Conservation (phyloP, 2,329 filamentous ascomycete genomes). For the Microthyrium microscopicum region DNA sequence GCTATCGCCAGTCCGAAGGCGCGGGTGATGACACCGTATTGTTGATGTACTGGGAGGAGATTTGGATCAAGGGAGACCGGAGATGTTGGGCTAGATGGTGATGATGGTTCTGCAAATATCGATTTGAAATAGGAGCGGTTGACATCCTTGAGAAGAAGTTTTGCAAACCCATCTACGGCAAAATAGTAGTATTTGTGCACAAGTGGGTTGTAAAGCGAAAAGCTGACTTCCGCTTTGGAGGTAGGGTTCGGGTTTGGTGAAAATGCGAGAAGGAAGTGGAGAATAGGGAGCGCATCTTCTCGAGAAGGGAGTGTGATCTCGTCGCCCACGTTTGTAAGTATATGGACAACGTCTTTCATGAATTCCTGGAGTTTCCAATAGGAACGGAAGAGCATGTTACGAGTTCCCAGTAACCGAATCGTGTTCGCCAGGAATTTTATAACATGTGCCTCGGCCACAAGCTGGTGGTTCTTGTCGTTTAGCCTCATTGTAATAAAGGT, state of each 20-base stretch:
- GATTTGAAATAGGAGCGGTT: slow-evolving; percentile 72
- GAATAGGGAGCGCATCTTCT: slow-evolving; percentile 71
- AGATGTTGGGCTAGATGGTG: not conserved
- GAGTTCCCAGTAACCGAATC: slow-evolving; percentile 75
- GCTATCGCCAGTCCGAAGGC: slow-evolving; percentile 78
- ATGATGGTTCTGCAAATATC: slow-evolving; percentile 55
- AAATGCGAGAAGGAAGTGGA: slow-evolving; percentile 84
- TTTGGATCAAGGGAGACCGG: not conserved
- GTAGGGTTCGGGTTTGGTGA: slow-evolving; percentile 61
- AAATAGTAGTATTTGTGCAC: slow-evolving; percentile 78
- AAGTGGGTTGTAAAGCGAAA: slow-evolving; percentile 63
- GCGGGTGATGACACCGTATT: slow-evolving; percentile 64
- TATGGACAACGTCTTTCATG: slow-evolving; percentile 85
- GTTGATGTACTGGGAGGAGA: slow-evolving; percentile 31
- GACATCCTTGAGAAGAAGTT: slow-evolving; percentile 78
- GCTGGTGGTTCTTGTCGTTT: slow-evolving; percentile 54
- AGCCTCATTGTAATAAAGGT: slow-evolving; percentile 44
- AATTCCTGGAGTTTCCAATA: slow-evolving; percentile 81
- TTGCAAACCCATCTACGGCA: slow-evolving; percentile 79
- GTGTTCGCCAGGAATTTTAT: slow-evolving; percentile 71
- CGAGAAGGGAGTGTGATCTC: slow-evolving; percentile 66
- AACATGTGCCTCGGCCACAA: slow-evolving; percentile 59
- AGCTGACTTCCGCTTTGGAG: slow-evolving; percentile 42
- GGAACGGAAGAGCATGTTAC: slow-evolving; percentile 68
- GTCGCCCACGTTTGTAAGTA: slow-evolving; percentile 76